phyloP scores from a whole-genome alignment of 345 rosid species.

The Lepidium aucheri region DNA sequence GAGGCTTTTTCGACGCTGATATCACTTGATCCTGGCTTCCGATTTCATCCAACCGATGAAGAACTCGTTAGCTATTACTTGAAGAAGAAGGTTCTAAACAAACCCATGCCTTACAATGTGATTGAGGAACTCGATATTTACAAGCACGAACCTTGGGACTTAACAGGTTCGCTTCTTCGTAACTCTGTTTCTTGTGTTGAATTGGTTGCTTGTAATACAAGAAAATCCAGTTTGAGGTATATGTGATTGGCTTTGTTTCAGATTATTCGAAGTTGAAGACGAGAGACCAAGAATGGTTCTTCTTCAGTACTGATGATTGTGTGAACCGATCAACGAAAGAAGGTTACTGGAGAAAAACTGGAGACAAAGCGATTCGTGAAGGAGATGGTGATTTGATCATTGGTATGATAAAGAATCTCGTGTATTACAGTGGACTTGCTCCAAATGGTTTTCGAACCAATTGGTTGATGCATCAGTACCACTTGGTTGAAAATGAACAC shows the following conservation, averaged over 20 bases:
- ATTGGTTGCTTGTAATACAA: too few relatives aligned
- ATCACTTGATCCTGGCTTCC: slow-evolving; percentile 70
- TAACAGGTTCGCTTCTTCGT: too few relatives aligned
- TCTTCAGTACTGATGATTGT: too few relatives aligned
- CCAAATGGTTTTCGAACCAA: slow-evolving; percentile 56
- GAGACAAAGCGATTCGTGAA: slow-evolving; percentile 44
- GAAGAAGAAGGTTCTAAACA: slow-evolving; percentile 53
- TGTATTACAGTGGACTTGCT: slow-evolving; percentile 55
- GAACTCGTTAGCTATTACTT: slow-evolving; percentile 60
- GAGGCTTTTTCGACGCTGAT: slow-evolving; percentile 9
- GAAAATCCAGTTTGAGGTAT: too few relatives aligned
- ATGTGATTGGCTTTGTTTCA: too few relatives aligned
- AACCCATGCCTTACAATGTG: slow-evolving; percentile 46
- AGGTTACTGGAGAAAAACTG: slow-evolving; percentile 77
- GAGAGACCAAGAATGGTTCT: too few relatives aligned
- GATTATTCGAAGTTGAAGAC: too few relatives aligned
- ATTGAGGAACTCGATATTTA: slow-evolving; percentile 23
- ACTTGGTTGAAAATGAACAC: slow-evolving; percentile 43
- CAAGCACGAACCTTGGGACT: too few relatives aligned
- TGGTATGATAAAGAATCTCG: slow-evolving; percentile 64
- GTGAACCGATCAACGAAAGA: slow-evolving; percentile 51
- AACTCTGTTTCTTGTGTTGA: too few relatives aligned
- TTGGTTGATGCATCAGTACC: slow-evolving; percentile 86
- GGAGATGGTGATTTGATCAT: slow-evolving; percentile 12
- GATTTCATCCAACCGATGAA: too few relatives aligned